A percentile compares a stretch with the other conserved stretches of the same genome.
Conservation (phyloP, 192 early-diverging fungal genomes). For the Pilaira anomala region DNA sequence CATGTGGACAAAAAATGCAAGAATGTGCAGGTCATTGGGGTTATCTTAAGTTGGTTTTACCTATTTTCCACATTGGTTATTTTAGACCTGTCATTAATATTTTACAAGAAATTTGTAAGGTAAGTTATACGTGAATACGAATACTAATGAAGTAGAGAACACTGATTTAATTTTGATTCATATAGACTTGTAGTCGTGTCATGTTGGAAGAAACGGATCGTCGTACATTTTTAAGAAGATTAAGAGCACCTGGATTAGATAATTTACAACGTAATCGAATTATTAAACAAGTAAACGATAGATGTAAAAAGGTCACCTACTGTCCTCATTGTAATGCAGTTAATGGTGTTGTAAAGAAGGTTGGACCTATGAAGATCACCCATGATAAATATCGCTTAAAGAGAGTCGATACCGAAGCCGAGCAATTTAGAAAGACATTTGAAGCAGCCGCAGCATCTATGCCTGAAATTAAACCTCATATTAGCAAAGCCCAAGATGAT, state of each 20-base stretch:
- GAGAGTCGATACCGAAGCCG: constrained; percentile 69
- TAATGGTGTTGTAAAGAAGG: constrained; percentile 95
- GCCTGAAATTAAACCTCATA: constrained; percentile 72
- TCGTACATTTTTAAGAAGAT: constrained; percentile 60
- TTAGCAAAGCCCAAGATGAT: constrained; percentile 88
- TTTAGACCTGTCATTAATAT: constrained; percentile 86
- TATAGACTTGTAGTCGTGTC: constrained; percentile 80
- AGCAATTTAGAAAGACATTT: constrained; percentile 74
- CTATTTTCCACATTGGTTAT: constrained; percentile 98
- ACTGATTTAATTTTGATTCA: neutral
- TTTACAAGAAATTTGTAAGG: constrained; percentile 97
- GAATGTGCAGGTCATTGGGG: constrained; percentile 98
- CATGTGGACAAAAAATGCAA: constrained; percentile 80
- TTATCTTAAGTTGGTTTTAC: constrained; percentile 85
- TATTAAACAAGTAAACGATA: constrained; percentile 78
- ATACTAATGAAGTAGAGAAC: neutral
- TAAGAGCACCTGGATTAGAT: constrained; percentile 80
- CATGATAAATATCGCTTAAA: constrained; percentile 93
- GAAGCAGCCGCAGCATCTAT: constrained; percentile 66
- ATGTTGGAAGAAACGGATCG: constrained; percentile 80
- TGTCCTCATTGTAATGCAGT: constrained; percentile 80
- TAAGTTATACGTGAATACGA: constrained; percentile 24
- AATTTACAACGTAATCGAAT: constrained; percentile 72
- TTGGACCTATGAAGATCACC: constrained; percentile 88
- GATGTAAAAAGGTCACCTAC: constrained; percentile 82